Evolutionary conservation across 495 filamentous ascomycete genomes (phyloP).

Genomic region (Neurospora sp.): DNA sequence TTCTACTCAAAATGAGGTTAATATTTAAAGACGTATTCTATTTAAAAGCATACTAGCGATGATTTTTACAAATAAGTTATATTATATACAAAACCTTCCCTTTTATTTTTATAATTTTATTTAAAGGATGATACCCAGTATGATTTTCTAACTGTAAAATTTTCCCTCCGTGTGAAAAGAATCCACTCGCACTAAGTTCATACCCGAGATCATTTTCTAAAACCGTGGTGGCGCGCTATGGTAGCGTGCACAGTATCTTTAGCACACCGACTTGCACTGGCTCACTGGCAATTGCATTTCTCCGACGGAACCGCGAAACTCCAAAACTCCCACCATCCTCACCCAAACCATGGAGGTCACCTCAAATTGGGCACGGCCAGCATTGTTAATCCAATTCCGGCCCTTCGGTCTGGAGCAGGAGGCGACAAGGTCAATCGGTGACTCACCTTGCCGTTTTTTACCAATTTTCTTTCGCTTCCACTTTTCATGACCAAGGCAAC

Average conservation of each 20-base stretch:
- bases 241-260: not conserved
- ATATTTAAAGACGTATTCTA: no score
- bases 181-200: no score
- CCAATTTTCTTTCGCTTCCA: not conserved
- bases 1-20: no score
- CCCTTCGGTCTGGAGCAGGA: not conserved
- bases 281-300: not conserved
- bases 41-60: no score
- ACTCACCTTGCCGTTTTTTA: not conserved
- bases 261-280: not conserved
- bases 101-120: no score
- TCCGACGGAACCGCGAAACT: not conserved
- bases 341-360: not conserved
- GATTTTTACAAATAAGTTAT: no score
- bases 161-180: no score
- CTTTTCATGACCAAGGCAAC: not conserved
- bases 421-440: not conserved
- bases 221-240: no score
- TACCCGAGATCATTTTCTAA: no score
- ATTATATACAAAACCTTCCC: no score
- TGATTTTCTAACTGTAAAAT: no score
- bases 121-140: no score
- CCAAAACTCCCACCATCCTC: not conserved
- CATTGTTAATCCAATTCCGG: not conserved
- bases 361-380: not conserved